Percentiles rank a stretch among this genome's conserved stretches.
These are phyloP conservation scores for Aspergillus vadensis DNA, from an alignment of 2,329 filamentous ascomycete genomes.

Conservation along the genomic window DNA sequence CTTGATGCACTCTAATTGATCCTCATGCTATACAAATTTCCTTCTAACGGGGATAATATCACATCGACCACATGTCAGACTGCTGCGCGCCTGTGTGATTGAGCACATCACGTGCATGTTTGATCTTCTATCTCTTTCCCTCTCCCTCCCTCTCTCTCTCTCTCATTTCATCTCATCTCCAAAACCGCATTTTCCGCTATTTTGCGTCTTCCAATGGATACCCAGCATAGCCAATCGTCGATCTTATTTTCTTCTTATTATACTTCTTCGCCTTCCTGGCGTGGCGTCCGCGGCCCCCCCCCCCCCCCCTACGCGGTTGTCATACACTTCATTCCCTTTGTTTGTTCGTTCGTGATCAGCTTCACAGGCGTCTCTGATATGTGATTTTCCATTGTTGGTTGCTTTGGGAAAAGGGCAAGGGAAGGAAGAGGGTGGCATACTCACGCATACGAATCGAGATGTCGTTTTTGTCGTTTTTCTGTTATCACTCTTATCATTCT, in stretches of 20 bases:
- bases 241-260: background rate
- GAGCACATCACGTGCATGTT: background rate
- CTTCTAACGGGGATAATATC: background rate
- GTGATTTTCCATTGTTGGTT: background rate
- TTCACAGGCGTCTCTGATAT: too few species aligned
- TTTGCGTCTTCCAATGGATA: slow-evolving; percentile 16
- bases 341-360: too few species aligned
- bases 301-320: background rate
- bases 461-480: too few species aligned
- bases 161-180: too few species aligned
- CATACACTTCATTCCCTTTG: background rate
- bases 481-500: too few species aligned
- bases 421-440: too few species aligned
- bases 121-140: background rate
- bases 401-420: too few species aligned
- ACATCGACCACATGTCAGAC: too few species aligned
- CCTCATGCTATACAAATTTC: background rate
- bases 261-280: background rate
- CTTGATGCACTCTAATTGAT: background rate
- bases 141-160: too few species aligned
- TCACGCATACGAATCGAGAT: too few species aligned
- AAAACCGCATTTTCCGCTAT: slow-evolving; percentile 1
- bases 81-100: background rate
- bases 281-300: background rate
- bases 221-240: slow-evolving; percentile 17